These are phyloP conservation scores for Colletotrichum neosansevieriae DNA, from an alignment of 2,329 filamentous ascomycete genomes.

Conservation along the genomic window DNA sequence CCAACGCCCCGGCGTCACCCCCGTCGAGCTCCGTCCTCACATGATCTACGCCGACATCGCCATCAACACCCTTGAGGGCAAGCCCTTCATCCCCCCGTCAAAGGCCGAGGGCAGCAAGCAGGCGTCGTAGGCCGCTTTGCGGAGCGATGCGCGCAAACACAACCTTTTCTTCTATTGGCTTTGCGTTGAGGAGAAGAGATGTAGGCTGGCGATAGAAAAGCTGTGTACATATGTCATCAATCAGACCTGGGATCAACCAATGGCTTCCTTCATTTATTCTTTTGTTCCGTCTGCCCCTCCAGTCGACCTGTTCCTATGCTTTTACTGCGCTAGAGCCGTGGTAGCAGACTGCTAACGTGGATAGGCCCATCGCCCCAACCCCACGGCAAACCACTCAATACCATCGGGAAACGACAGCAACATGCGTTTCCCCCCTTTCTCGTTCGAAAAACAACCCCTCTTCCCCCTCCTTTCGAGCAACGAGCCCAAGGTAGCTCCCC, in stretches of 20 bases:
- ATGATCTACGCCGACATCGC: conserved; percentile 71
- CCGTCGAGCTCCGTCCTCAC: conserved; percentile 78
- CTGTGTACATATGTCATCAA: conserved; percentile 43
- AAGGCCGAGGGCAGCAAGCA: conserved; percentile 41
- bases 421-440: not conserved
- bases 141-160: not conserved
- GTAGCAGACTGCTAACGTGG: not conserved
- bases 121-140: conserved; percentile 28
- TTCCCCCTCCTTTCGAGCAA: conserved; percentile 1
- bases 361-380: not conserved
- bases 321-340: not conserved
- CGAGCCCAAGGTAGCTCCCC: conserved; percentile 1
- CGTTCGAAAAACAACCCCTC: not conserved
- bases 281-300: not conserved
- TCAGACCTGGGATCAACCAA: conserved; percentile 37
- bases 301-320: not conserved
- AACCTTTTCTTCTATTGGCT: not conserved
- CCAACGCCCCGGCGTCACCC: conserved; percentile 75
- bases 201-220: conserved; percentile 40
- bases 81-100: conserved; percentile 53
- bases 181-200: conserved; percentile 26
- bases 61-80: conserved; percentile 56
- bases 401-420: not conserved
- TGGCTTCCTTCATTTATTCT: conserved; percentile 2
- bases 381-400: not conserved